Percentiles rank a stretch among this genome's conserved stretches.
Conservation (phyloP, 371 early-diverging fungal genomes). For the Nematocida sp. region DNA sequence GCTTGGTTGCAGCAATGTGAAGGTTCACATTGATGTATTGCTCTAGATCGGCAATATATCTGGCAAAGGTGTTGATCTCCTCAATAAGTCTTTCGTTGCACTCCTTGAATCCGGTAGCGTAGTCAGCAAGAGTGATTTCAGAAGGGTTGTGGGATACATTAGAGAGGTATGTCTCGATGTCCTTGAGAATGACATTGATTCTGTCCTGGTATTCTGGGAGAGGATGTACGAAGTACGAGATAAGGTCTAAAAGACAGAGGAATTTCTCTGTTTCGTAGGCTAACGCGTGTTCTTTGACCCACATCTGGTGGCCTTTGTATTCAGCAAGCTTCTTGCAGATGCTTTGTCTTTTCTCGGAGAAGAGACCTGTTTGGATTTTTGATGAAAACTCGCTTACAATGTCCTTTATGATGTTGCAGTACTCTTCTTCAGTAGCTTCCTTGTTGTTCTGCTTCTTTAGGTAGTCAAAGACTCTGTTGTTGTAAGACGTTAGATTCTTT, state of each 20-base stretch:
- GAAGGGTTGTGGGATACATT: background rate
- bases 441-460: background rate
- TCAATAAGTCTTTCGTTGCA: slow-evolving; percentile 14
- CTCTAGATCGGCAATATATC: slow-evolving; percentile 38
- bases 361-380: background rate
- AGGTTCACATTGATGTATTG: slow-evolving; percentile 11
- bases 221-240: slow-evolving; percentile 22
- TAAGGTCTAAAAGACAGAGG: slow-evolving; percentile 1
- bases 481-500: background rate
- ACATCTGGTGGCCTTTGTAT: background rate
- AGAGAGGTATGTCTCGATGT: background rate
- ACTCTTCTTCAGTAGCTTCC: background rate
- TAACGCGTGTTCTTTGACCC: background rate
- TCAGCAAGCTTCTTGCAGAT: background rate
- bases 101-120: slow-evolving; percentile 5
- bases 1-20: too few species aligned
- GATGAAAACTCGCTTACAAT: background rate
- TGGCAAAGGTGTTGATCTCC: slow-evolving; percentile 14
- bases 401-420: background rate
- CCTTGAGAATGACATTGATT: background rate
- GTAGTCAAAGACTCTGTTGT: background rate
- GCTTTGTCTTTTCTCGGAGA: background rate
- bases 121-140: slow-evolving; percentile 10
- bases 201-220: background rate
- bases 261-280: slow-evolving; percentile 39